Conservation (phyloP, 352 stramenopile species). For the Aphanomyces cochlioides region DNA sequence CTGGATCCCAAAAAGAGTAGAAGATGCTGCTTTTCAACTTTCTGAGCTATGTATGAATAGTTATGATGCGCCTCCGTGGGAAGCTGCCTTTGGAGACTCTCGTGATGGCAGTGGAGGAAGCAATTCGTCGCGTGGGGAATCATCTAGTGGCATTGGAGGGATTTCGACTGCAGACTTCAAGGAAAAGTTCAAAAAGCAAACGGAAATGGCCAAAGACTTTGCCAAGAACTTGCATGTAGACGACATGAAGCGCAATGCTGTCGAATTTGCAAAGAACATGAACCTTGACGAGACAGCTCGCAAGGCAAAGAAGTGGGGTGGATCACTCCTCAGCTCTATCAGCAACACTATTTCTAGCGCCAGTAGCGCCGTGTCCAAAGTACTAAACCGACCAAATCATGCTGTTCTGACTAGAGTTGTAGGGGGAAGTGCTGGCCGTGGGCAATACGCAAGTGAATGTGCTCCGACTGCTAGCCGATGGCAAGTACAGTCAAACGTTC, state of each 20-base stretch:
- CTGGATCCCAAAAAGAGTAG: no score
- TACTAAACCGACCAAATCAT: neutral
- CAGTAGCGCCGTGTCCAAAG: constrained; percentile 37
- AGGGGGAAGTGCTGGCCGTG: constrained; percentile 72
- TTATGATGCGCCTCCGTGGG: constrained; percentile 20
- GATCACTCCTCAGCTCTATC: constrained; percentile 72
- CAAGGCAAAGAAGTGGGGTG: constrained; percentile 84
- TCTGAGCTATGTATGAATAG: neutral
- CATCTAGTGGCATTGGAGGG: constrained; percentile 33
- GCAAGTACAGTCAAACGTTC: constrained; percentile 74
- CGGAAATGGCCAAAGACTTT: constrained; percentile 81
- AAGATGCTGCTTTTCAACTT: no score
- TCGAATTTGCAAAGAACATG: constrained; percentile 83
- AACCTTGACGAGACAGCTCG: constrained; percentile 83
- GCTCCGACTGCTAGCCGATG: constrained; percentile 64
- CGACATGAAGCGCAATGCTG: constrained; percentile 75
- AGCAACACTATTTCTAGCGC: constrained; percentile 70
- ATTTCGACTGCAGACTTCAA: constrained; percentile 41
- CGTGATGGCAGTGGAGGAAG: constrained; percentile 7
- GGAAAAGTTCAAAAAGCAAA: constrained; percentile 74
- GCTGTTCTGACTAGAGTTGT: neutral
- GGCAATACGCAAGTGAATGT: constrained; percentile 66
- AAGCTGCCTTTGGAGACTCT: constrained; percentile 9
- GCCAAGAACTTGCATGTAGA: constrained; percentile 86
- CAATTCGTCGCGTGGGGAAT: neutral